phyloP scores from a whole-genome alignment of 2,329 filamentous ascomycete species.

The Aspergillus flavus region DNA sequence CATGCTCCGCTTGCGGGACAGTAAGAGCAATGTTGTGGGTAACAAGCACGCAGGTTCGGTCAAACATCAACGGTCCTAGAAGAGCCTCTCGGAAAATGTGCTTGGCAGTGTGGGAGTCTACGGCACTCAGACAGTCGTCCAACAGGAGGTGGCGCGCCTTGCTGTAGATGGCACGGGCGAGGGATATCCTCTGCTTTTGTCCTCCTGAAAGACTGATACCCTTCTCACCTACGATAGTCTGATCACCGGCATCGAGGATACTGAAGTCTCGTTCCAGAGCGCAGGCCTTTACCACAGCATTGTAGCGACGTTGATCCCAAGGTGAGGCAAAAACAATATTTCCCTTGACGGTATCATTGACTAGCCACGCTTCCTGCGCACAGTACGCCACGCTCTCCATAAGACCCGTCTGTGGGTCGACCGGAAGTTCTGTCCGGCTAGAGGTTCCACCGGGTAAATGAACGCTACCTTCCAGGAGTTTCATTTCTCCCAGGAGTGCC shows the following conservation, averaged over 20 bases:
- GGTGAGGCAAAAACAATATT: conserved; percentile 90
- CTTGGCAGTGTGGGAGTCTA: conserved; percentile 95
- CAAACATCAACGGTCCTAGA: conserved; percentile 82
- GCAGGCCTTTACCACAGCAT: conserved; percentile 85
- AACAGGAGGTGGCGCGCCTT: conserved; percentile 87
- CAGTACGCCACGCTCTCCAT: conserved; percentile 95
- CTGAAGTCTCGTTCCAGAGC: conserved; percentile 88
- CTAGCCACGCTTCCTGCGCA: conserved; percentile 93
- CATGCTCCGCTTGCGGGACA: conserved; percentile 75
- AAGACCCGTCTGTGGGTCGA: conserved; percentile 80
- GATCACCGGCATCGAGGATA: conserved; percentile 88
- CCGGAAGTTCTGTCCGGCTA: conserved; percentile 75
- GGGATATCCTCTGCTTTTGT: conserved; percentile 94
- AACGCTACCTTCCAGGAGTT: conserved; percentile 74
- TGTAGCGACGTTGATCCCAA: conserved; percentile 80
- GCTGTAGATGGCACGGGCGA: conserved; percentile 96
- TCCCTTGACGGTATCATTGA: conserved; percentile 92
- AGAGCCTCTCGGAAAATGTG: conserved; percentile 97
- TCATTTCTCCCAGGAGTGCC: conserved; percentile 97
- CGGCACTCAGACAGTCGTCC: conserved; percentile 93
- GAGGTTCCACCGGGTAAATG: conserved; percentile 83
- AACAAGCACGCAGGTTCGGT: conserved; percentile 89
- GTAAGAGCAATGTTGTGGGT: conserved; percentile 94
- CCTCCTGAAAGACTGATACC: conserved; percentile 95
- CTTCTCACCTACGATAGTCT: conserved; percentile 94